Evolutionary conservation across 2,329 filamentous ascomycete genomes (phyloP), one percentile per base, ranked within the genome.

Genomic region (Cryphonectria japonica): DNA sequence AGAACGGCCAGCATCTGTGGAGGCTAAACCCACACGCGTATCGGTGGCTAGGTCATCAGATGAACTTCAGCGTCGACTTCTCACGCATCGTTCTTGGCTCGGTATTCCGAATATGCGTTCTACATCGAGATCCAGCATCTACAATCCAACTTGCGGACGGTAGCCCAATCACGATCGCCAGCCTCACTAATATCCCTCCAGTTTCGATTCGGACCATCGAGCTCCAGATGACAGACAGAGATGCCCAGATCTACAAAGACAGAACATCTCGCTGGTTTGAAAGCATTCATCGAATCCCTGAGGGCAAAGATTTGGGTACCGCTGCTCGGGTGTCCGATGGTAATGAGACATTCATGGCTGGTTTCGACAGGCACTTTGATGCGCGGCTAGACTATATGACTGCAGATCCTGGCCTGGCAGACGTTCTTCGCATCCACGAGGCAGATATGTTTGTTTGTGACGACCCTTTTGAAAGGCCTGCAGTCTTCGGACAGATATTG

Each of bases 1-100:
- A 66, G 52, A 64, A 37, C 4, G 69, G 69, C 0, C 43, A 66
- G 6, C 69, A 71, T 22, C n/a, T 68, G 2, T 68, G 66, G 69
- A 60, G 69, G 22, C 66, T 71, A 1, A 71, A 66, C 2, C 66
- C 69, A 11, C 60, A 64, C 16, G 39, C 41, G 0, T 71, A 71
- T 6, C 54, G 69, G 6, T 71, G 50, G 66, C 9, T 71, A 1
- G 66, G 61, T 2, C 61, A 71, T 7, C 61, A 60, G 4, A 41
- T 41, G 37, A 39, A 7, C 0, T 71, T 61, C 7, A 19, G 29
- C 9, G 39, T 29, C 3, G 19, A 54, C 2, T 69, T 71, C 39
- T 34, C 69, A 2, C 60, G 43, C 2, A 22, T 29, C 11, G 54
- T 69, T 4, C 34, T 71, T 2, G 66, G 66, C 0, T 65, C 61